Conservation (phyloP, 106 monocot genomes). For the Acorus calamus region DNA sequence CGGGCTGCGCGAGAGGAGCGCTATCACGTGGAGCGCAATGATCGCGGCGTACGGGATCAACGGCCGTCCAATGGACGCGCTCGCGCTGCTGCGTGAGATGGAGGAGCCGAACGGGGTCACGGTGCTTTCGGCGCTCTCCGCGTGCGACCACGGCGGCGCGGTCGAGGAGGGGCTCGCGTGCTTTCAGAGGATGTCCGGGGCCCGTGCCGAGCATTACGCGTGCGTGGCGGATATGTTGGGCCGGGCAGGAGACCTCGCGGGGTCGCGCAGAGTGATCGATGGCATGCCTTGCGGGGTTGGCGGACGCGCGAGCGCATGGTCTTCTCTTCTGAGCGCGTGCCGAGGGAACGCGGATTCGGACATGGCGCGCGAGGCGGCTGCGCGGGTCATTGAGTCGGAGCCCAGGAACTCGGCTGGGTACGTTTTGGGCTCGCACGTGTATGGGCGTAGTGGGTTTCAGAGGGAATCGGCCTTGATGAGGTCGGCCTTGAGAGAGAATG, state of each 20-base stretch:
- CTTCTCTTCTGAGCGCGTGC: constrained; percentile 61
- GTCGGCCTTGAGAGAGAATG: constrained; percentile 39
- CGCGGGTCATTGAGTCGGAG: constrained; percentile 56
- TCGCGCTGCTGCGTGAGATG: constrained; percentile 49
- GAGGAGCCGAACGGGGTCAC: constrained; percentile 25
- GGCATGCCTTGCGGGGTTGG: constrained; percentile 27
- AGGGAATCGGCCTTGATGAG: constrained; percentile 35
- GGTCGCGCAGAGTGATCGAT: constrained; percentile 34
- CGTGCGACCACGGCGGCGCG: constrained; percentile 71
- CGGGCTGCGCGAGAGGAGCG: constrained; percentile 39
- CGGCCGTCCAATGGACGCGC: constrained; percentile 46
- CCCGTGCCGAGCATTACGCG: constrained; percentile 52
- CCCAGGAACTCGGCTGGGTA: constrained; percentile 43
- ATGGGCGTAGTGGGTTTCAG: constrained; percentile 15
- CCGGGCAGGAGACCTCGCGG: constrained; percentile 47
- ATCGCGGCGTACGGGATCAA: constrained; percentile 72
- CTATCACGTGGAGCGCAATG: constrained; percentile 70
- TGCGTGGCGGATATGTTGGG: constrained; percentile 81
- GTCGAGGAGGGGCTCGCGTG: constrained; percentile 52
- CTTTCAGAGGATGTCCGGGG: constrained; percentile 34
- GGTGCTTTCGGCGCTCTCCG: constrained; percentile 53
- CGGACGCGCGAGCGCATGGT: constrained; percentile 50
- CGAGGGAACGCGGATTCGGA: constrained; percentile 28
- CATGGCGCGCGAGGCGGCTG: too few species aligned
- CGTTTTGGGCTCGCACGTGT: constrained; percentile 35